Evolutionary conservation across 1,139 yeast genomes (phyloP).

Genomic region (Yamadazyma songkhlaensis): DNA sequence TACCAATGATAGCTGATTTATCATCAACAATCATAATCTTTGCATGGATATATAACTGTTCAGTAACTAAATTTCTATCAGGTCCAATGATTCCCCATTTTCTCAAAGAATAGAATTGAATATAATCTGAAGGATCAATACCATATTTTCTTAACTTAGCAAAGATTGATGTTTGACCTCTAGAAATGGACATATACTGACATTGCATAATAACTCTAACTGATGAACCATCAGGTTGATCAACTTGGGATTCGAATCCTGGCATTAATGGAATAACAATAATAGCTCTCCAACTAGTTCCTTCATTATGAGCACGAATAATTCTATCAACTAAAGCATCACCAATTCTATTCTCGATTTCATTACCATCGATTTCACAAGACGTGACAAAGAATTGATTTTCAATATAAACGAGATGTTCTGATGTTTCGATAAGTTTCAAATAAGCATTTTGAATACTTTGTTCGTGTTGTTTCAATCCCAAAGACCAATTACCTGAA

Average conservation of each 20-base stretch:
- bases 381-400: slow-evolving; percentile 92
- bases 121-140: slow-evolving; percentile 85
- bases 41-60: slow-evolving; percentile 91
- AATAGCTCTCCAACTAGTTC: slow-evolving; percentile 83
- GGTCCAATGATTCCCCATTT: slow-evolving; percentile 96
- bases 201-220: slow-evolving; percentile 96
- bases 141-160: slow-evolving; percentile 77
- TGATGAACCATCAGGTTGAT: slow-evolving; percentile 89
- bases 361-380: slow-evolving; percentile 80
- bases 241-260: slow-evolving; percentile 93
- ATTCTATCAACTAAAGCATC: slow-evolving; percentile 96
- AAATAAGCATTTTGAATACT: slow-evolving; percentile 93
- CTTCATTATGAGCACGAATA: slow-evolving; percentile 77
- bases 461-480: slow-evolving; percentile 77
- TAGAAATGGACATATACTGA: slow-evolving; percentile 88
- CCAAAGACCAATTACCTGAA: slow-evolving; percentile 90
- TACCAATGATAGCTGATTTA: slow-evolving; percentile 87
- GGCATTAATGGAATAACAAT: slow-evolving; percentile 96
- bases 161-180: slow-evolving; percentile 88
- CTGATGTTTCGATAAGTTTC: slow-evolving; percentile 85
- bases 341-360: slow-evolving; percentile 86
- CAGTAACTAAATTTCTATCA: slow-evolving; percentile 71
- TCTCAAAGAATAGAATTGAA: slow-evolving; percentile 86
- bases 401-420: slow-evolving; percentile 91
- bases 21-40: slow-evolving; percentile 94